These are phyloP conservation scores for Myxozyma vanderwaltii DNA, from an alignment of 805 yeast species.

Conservation along the genomic window DNA sequence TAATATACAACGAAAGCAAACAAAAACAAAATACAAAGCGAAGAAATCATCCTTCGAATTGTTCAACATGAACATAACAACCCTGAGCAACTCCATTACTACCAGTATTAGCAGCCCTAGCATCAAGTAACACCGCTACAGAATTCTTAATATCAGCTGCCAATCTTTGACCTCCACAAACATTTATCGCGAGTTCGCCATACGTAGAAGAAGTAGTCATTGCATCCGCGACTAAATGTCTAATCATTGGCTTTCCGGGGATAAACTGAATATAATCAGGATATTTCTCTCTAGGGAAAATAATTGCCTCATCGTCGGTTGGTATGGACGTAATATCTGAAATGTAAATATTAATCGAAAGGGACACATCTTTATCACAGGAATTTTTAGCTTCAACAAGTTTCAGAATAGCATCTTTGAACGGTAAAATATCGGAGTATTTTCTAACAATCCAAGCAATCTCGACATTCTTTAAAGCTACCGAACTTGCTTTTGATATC, in stretches of 20 bases:
- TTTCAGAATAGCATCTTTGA: neutral
- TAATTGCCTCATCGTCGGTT: neutral
- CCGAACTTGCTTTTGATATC: neutral
- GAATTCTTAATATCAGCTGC: conserved; percentile 18
- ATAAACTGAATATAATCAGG: neutral
- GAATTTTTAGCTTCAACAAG: conserved; percentile 2
- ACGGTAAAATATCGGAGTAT: neutral
- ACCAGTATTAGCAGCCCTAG: conserved; percentile 34
- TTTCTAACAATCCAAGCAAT: conserved; percentile 2
- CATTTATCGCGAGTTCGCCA: conserved; percentile 35
- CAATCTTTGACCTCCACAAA: conserved; percentile 33
- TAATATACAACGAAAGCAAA: neutral
- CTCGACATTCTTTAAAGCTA: neutral
- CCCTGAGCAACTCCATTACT: conserved; percentile 33
- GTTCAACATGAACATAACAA: conserved; percentile 34
- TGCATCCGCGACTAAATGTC: conserved; percentile 5
- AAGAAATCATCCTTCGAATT: conserved; percentile 19
- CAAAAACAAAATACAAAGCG: neutral
- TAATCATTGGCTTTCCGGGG: conserved; percentile 18
- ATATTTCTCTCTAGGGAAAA: neutral
- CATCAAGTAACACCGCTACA: conserved; percentile 29
- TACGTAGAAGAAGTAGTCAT: conserved; percentile 7
- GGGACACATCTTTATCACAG: neutral
- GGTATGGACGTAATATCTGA: conserved; percentile 4
- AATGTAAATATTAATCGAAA: conserved; percentile 7